Percentiles rank a stretch among this genome's conserved stretches.
phyloP scores from a whole-genome alignment of 768 basidiomycete genomes.

The Chalciporus piperatus region DNA sequence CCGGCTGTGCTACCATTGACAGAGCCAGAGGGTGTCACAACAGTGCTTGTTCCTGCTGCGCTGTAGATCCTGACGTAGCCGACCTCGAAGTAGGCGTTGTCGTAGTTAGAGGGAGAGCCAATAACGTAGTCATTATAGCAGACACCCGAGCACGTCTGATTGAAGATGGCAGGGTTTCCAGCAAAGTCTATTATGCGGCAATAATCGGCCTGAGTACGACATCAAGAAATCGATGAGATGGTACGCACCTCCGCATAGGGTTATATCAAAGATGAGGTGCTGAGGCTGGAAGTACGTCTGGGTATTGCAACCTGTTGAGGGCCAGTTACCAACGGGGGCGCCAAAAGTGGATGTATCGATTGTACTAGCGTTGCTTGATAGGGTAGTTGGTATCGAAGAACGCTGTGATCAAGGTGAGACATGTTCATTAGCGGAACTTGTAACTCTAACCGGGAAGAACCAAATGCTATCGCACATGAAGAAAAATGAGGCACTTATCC shows the following conservation, averaged over 20 bases:
- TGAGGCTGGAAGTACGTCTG: slow-evolving; percentile 58
- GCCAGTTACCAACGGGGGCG: slow-evolving; percentile 68
- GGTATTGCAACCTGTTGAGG: slow-evolving; percentile 52
- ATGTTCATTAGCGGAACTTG: not conserved
- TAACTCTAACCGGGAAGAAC: slow-evolving; percentile 28
- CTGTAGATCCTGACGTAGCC: slow-evolving; percentile 53
- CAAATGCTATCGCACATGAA: slow-evolving; percentile 21
- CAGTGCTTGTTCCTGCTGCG: slow-evolving; percentile 27
- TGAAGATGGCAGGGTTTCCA: slow-evolving; percentile 49
- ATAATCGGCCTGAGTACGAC: no score
- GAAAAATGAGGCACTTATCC: not conserved
- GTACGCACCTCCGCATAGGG: slow-evolving; percentile 58
- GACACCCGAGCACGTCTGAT: slow-evolving; percentile 58
- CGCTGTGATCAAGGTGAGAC: slow-evolving; percentile 16
- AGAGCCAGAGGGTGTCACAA: slow-evolving; percentile 22
- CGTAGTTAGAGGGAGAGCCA: slow-evolving; percentile 57
- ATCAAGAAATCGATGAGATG: slow-evolving; percentile 2
- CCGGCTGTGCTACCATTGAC: slow-evolving; percentile 14
- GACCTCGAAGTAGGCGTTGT: slow-evolving; percentile 72
- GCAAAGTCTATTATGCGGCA: slow-evolving; percentile 29
- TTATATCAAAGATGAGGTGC: slow-evolving; percentile 71
- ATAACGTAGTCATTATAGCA: slow-evolving; percentile 74
- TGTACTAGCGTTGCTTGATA: slow-evolving; percentile 49
- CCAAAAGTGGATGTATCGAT: slow-evolving; percentile 59
- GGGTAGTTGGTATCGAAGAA: slow-evolving; percentile 42